Evolutionary conservation across 2,329 filamentous ascomycete genomes (phyloP).

Genomic region (Samsoniella hepiali): DNA sequence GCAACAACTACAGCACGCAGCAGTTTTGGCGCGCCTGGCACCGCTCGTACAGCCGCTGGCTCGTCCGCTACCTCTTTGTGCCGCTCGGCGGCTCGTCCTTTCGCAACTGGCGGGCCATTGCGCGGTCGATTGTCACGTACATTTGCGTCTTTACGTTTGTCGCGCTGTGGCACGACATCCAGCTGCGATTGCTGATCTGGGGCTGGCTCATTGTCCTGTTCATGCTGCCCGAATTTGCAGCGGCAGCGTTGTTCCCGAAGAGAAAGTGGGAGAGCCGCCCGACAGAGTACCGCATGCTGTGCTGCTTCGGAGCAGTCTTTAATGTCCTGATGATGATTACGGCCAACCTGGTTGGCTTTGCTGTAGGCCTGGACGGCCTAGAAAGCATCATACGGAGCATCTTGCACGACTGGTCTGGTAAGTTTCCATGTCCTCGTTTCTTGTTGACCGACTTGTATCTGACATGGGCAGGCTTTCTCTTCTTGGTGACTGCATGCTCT

Average conservation of each 20-base stretch:
- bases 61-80: constrained; percentile 89
- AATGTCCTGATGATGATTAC: constrained; percentile 95
- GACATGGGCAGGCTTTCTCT: constrained; percentile 58
- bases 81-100: constrained; percentile 73
- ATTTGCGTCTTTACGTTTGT: constrained; percentile 92
- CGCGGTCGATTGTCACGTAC: constrained; percentile 68
- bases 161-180: constrained; percentile 96
- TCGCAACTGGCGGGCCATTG: constrained; percentile 42
- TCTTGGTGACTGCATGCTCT: constrained; percentile 67
- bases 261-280: constrained; percentile 67
- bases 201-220: constrained; percentile 95
- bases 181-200: constrained; percentile 87
- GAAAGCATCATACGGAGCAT: constrained; percentile 73
- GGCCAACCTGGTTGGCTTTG: constrained; percentile 93
- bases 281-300: constrained; percentile 73
- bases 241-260: constrained; percentile 67
- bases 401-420: constrained; percentile 68
- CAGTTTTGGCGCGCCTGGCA: constrained; percentile 98
- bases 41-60: constrained; percentile 90
- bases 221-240: constrained; percentile 82
- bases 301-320: constrained; percentile 72
- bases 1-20: constrained; percentile 86
- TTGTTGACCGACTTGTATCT: not conserved
- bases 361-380: constrained; percentile 84
- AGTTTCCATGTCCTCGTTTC: constrained; percentile 23